A percentile compares a stretch with the other conserved stretches of the same genome.
phyloP scores from a whole-genome alignment of 192 early-diverging fungal genomes.

The Entomortierella beljakovae region DNA sequence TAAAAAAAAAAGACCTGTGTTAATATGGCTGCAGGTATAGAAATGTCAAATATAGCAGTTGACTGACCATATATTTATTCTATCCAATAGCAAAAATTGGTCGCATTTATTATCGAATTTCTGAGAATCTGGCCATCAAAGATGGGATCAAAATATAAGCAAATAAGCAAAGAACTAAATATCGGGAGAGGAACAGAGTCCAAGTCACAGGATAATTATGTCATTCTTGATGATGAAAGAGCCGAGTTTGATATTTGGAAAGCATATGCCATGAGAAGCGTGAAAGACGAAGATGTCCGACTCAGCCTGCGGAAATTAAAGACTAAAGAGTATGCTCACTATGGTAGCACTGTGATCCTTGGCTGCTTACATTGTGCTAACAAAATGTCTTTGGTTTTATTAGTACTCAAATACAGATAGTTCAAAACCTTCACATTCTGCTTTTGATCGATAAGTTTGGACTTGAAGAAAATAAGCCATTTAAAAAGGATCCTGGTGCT shows the following conservation, averaged over 20 bases:
- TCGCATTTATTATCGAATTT: slow-evolving; percentile 51
- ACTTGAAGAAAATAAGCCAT: slow-evolving; percentile 44
- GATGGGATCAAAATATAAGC: slow-evolving; percentile 39
- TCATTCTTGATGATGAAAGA: slow-evolving; percentile 42
- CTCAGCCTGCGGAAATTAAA: slow-evolving; percentile 19
- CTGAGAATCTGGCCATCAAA: slow-evolving; percentile 45
- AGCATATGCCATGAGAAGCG: slow-evolving; percentile 10
- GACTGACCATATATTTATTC: background rate
- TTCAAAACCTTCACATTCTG: slow-evolving; percentile 43
- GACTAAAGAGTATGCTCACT: slow-evolving; percentile 48
- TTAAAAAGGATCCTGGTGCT: slow-evolving; percentile 52
- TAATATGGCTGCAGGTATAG: background rate
- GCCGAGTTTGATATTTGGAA: slow-evolving; percentile 38
- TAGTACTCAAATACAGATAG: slow-evolving; percentile 50
- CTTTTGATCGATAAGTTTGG: slow-evolving; percentile 38
- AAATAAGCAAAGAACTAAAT: slow-evolving; percentile 37
- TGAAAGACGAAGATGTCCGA: slow-evolving; percentile 26
- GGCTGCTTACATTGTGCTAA: background rate
- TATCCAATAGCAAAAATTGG: slow-evolving; percentile 32
- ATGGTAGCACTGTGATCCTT: background rate
- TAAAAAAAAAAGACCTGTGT: background rate
- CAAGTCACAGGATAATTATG: slow-evolving; percentile 34
- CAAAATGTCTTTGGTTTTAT: background rate
- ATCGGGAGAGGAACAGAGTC: slow-evolving; percentile 14
- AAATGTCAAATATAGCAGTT: background rate